Base-by-base conservation (phyloP, 306 rosid species). In the Glycine tomentella region DNA sequence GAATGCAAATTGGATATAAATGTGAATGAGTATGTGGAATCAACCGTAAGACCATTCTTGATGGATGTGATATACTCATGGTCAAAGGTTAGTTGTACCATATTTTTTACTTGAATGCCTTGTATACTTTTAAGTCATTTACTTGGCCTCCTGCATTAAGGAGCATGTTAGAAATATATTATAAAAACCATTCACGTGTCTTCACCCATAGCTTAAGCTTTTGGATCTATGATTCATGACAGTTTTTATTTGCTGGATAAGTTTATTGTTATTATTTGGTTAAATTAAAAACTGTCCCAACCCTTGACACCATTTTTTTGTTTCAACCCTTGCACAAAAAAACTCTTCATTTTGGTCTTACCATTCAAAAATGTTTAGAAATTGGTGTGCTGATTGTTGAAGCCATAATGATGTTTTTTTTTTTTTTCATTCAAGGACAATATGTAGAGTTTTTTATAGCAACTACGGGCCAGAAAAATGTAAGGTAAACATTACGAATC, bases 51-150 rank as follows among this genome's bases (percentile, higher is more conserved):
- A 84, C 99, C 99, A 10, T 93, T 58, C 83, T 87, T 95, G 90
- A 95, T 95, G 99, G 99, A 95, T 86, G 99, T 93, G 84, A 89
- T 93, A 53, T 93, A 90, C 84, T 90, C 89, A 76, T 95, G 99
- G 99, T 95, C 99, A 7, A 95, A 93, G 98, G 99, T 95, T 69
- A 87, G 96, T 85, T 40, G 84, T 56, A 5, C 73, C 38, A 72
- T 40, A 49, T 45, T 62, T 78, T 46, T 52, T 11, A 70, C 59
- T 56, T 75, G 63, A 70, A 31, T 44, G 34, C 13, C 68, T 73
- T 48, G 17, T 57, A 69, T 56, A 49, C 44, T 75, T 65, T 52
- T 6, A 82, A 52, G 76, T 52, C 31, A 51, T 82, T 82, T 33
- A 62, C 68, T 33, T 42, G 40, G 6, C 45, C 45, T 34, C 17